Evolutionary conservation across 2,329 filamentous ascomycete genomes (phyloP).

Genomic region (Coniochaeta hoffmannii): DNA sequence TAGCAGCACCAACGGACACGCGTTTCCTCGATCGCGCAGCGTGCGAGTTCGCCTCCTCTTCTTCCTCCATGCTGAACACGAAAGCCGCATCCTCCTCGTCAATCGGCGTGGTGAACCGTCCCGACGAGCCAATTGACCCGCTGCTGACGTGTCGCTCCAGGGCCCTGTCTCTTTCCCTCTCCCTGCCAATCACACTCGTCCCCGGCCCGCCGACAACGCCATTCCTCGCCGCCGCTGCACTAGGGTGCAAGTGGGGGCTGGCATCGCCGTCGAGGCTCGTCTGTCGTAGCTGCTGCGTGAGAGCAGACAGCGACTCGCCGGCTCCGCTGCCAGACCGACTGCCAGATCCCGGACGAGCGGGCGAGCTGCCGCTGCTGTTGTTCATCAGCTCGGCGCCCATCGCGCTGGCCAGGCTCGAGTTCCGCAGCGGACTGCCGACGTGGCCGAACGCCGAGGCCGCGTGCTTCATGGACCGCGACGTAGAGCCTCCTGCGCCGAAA

Average conservation of each 20-base stretch:
- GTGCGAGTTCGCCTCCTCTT: slow-evolving; percentile 42
- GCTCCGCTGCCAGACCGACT: slow-evolving; percentile 32
- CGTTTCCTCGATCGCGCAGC: slow-evolving; percentile 38
- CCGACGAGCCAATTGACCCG: slow-evolving; percentile 47
- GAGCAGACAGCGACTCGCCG: slow-evolving; percentile 45
- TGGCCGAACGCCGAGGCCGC: slow-evolving; percentile 54
- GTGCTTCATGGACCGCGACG: slow-evolving; percentile 27
- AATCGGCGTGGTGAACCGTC: slow-evolving; percentile 53
- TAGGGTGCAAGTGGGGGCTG: slow-evolving; percentile 45
- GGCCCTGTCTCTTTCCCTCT: slow-evolving; percentile 27
- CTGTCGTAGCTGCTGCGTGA: slow-evolving; percentile 56
- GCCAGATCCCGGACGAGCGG: slow-evolving; percentile 27
- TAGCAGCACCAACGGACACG: slow-evolving; percentile 19
- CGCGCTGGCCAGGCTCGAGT: slow-evolving; percentile 52
- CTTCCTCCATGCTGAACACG: slow-evolving; percentile 60
- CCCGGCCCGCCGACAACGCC: slow-evolving; percentile 31
- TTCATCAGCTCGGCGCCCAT: slow-evolving; percentile 29
- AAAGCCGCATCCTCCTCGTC: slow-evolving; percentile 58
- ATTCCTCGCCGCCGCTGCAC: slow-evolving; percentile 33
- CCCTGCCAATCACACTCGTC: slow-evolving; percentile 28
- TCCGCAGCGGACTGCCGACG: slow-evolving; percentile 57
- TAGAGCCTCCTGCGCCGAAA: slow-evolving; percentile 12
- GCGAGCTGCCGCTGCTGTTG: slow-evolving; percentile 17
- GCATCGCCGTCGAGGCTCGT: slow-evolving; percentile 45
- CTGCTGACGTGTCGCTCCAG: slow-evolving; percentile 54